Evolutionary conservation across 2,329 filamentous ascomycete species (phyloP), one percentile per base, ranked within the genome.

Genomic region (Rutstroemia sp.): DNA sequence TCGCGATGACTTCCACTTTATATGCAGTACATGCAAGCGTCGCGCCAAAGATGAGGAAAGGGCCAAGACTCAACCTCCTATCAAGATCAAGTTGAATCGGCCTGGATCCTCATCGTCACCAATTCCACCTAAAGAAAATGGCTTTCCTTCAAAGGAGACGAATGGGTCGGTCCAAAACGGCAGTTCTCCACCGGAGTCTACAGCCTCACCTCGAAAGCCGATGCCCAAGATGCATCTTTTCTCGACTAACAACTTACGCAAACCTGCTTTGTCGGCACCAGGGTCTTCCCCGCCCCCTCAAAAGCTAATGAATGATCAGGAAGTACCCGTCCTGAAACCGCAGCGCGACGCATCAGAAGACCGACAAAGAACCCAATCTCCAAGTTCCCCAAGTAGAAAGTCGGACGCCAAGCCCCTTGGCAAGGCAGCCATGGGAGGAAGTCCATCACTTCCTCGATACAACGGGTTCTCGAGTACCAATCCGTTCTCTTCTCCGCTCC

Each of bases 1-100:
- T 61, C 79, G 84, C 48, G 83, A 89, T 1, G 88, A 95, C 62
- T 97, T 97, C 66, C 84, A 89, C 59, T 96, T 96, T 67, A 72
- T 96, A 61, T 97, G 92, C 73, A 75, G 75, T 37, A 83, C 86
- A 48, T 99, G 94, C 74, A 83, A 82, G 64, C 83, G 79, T 16
- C 85, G 83, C 57, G 81, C 84, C 60, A 78, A 86, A 63, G 81
- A 83, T 53, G 76, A 78, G 17, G 81, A 78, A 58, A 76, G 62
- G 58, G 81, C 82, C 41, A 87, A 86, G 66, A 76, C 84, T 48
- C 83, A 82, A 47, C 74, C 75, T 17, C 69, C 74, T 9, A 80
- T 83, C 65, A 81, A 80, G 65, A 68, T 84, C 57, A 83, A 81
- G 66, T 67, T 80, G 27, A 75, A 61, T 63, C 75, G 77, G 48